Conservation (phyloP, 192 early-diverging fungal species). For the Oehlia diaphana region DNA sequence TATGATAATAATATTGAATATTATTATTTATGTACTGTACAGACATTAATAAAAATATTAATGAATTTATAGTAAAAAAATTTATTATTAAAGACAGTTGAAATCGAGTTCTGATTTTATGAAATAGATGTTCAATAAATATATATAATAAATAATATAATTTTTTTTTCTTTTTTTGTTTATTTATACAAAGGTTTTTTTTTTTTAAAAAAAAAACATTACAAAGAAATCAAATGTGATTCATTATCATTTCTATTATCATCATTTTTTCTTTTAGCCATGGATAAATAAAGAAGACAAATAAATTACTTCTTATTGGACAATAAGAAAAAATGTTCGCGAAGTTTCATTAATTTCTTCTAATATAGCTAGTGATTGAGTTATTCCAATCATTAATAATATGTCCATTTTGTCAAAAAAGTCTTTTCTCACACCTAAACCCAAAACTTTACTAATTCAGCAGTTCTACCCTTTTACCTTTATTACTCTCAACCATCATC, state of each 20-base stretch:
- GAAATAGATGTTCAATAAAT: too few species aligned
- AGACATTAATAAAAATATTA: too few species aligned
- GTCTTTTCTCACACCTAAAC: not conserved
- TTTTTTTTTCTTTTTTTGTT: not conserved
- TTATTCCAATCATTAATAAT: not conserved
- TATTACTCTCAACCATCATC: not conserved
- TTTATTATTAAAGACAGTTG: too few species aligned
- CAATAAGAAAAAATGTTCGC: not conserved
- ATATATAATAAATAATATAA: too few species aligned
- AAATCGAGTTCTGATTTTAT: too few species aligned
- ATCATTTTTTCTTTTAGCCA: not conserved
- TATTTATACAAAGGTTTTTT: not conserved
- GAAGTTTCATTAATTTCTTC: not conserved
- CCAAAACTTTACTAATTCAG: not conserved
- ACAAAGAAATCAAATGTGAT: not conserved
- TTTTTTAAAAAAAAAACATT: not conserved
- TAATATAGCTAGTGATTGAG: not conserved
- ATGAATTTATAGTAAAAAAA: too few species aligned
- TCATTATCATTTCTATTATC: not conserved
- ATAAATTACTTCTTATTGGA: not conserved
- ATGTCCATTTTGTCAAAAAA: slow-evolving; percentile 24
- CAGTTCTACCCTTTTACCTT: not conserved
- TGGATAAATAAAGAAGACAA: not conserved
- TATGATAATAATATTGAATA: too few species aligned
- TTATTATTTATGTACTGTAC: too few species aligned